Evolutionary conservation across 371 early-diverging fungal genomes (phyloP).

Genomic region (Umbelopsis sp.): DNA sequence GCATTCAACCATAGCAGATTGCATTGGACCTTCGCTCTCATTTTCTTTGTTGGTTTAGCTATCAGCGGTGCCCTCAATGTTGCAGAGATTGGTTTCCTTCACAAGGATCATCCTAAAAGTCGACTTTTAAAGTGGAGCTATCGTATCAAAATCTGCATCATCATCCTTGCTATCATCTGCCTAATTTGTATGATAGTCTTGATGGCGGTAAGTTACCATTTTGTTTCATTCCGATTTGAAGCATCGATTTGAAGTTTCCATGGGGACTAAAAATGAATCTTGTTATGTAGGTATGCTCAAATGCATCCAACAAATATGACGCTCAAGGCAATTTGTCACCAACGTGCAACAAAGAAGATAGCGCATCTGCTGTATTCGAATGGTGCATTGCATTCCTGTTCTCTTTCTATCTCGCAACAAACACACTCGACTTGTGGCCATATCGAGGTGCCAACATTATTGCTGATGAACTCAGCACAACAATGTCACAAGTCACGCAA

Average conservation of each 20-base stretch:
- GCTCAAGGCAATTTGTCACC: neutral
- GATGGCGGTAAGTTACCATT: neutral
- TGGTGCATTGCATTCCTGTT: conserved; percentile 17
- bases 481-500: neutral
- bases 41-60: conserved; percentile 12
- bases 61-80: neutral
- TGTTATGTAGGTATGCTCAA: conserved; percentile 1
- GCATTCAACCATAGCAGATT: conserved; percentile 13
- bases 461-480: neutral
- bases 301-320: neutral
- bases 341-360: conserved; percentile 7
- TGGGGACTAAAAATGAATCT: neutral
- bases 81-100: neutral
- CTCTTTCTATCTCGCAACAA: conserved; percentile 5
- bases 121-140: neutral
- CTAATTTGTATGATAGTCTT: conserved; percentile 1
- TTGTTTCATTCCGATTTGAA: no score
- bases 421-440: neutral
- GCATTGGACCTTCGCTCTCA: conserved; percentile 7
- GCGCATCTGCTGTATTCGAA: neutral
- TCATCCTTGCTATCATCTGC: neutral
- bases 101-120: conserved; percentile 11
- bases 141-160: neutral
- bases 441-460: neutral
- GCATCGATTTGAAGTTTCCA: no score